Base-by-base conservation (phyloP, 352 stramenopile genomes). In the Phytophthora cactorum region DNA sequence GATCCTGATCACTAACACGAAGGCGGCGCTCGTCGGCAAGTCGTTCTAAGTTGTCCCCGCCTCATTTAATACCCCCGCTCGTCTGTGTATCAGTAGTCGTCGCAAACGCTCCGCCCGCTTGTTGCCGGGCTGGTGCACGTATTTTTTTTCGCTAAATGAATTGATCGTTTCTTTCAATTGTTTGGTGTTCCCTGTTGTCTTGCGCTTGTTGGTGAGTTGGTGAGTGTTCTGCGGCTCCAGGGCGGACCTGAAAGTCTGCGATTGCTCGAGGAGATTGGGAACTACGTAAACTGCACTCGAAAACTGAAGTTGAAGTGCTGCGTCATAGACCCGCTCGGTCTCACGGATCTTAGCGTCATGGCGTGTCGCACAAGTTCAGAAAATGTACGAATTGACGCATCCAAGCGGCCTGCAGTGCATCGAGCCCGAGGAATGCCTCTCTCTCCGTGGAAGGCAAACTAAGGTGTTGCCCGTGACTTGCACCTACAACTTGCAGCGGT, bases 1-100 rank as follows among this genome's bases (percentile, higher is more conserved):
- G 34, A 67, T 80, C 25, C 75, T 99, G 54, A 98, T 98, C 66
- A 77, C 82, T 14, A 98, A 97, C 67, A 91, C 95, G 62, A 93
- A 95, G 68, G 66, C 73, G 3, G 82, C 84, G 47, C 71, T 93
- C 11, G 66, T 77, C 2, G 82, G 80, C 71, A 94, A 92, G 78
- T 79, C 70, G 41, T 70, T 90, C 31, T 90, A 79, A 83, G 59
- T 22, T 15, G 91, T 43, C 64, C 66, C 39, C 65, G 90, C 66
- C 94, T 97, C 80, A 63, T 63, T 44, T 63, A 25, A 54, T n/a
- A 5, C 51, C n/a, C 17, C 64, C 27, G 34, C 50, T 61, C 52
- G 27, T 67, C 44, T 65, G 52, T 58, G 65, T 69, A 73, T 69
- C 62, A 59, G 39, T 73, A 68, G 59, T 73, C 53, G 65, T 68